phyloP scores from a whole-genome alignment of 2,329 filamentous ascomycete genomes.

The Dryadomyces sulphureus region DNA sequence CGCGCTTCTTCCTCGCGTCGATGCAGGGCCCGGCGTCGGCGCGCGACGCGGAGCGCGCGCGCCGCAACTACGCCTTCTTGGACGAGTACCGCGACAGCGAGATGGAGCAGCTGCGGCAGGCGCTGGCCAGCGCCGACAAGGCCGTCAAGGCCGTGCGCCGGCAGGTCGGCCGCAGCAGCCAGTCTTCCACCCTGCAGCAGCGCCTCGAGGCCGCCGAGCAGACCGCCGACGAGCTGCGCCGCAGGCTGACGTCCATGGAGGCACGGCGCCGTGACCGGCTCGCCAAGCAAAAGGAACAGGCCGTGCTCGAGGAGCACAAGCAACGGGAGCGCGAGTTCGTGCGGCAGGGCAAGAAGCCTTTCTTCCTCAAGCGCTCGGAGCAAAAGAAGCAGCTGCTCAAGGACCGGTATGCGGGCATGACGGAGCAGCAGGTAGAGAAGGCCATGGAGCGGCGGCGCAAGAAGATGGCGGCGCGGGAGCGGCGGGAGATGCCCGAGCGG shows the following conservation, averaged over 20 bases:
- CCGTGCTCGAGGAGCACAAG: constrained; percentile 60
- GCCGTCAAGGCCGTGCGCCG: constrained; percentile 7
- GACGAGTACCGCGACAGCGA: constrained; percentile 77
- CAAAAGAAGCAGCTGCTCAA: constrained; percentile 74
- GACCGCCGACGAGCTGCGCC: constrained; percentile 56
- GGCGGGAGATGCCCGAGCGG: constrained; percentile 51
- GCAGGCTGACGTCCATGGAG: constrained; percentile 63
- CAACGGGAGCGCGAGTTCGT: constrained; percentile 73
- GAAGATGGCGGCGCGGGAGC: constrained; percentile 77
- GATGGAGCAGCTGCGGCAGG: constrained; percentile 55
- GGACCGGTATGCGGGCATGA: constrained; percentile 71
- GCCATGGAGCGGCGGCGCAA: constrained; percentile 77
- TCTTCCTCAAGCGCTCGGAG: constrained; percentile 84
- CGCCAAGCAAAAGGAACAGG: constrained; percentile 53
- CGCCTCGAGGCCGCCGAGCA: constrained; percentile 4
- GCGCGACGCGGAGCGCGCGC: constrained; percentile 40
- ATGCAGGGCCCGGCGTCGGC: constrained; percentile 23
- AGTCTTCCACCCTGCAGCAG: background rate
- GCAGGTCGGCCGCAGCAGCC: constrained; percentile 8
- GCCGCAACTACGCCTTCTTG: constrained; percentile 73
- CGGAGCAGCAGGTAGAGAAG: constrained; percentile 69
- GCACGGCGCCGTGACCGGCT: constrained; percentile 57
- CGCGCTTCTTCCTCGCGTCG: constrained; percentile 64
- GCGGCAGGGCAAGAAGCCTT: constrained; percentile 79
- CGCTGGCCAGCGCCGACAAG: constrained; percentile 48